Base-by-base conservation (phyloP, 345 rosid genomes). In the Kernera saxatilis region DNA sequence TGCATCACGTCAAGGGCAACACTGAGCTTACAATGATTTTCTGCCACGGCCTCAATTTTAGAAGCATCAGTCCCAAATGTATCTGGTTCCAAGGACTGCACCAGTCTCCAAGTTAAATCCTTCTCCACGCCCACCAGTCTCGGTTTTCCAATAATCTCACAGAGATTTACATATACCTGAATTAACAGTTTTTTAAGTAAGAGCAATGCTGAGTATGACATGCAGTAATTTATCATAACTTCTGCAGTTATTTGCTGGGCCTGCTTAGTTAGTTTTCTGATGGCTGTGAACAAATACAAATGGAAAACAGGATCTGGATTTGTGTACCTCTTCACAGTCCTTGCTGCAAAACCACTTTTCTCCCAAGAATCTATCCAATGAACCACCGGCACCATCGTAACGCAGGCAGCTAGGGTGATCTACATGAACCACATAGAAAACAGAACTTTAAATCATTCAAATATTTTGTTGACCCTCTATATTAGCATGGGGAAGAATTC, bases 1-100 rank as follows among this genome's bases (percentile, higher is more conserved):
- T 91, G 98, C 93, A 93, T 84, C 68, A 91, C 87, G 14, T 72
- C 82, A 49, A 87, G 85, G 14, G 97, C 94, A 45, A 91, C 75
- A 72, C 60, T 84, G 41, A 93, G 87, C 82, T 75, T 93, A 79
- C 85, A 78, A 52, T 82, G 78, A 66, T 52, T 82, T 71, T 88
- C 90, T 41, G 77, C 76, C 59, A 74, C 72, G 32, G 74, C 70
- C 70, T 86, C 89, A 32, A 71, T 41, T 52, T 80, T 77, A 48
- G 58, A 71, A 66, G 73, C 64, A 25, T 67, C 78, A 72, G 49
- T 73, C 36, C 64, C 77, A 46, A n/a, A 32, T 46, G n/a, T 39
- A 43, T 83, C 79, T 5, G 44, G 54, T 55, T 69, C 72, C 55
- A 49, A 54, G 55, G 80, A 65, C 64, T 91, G 84, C 44, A 86